Base-by-base conservation (phyloP, 805 yeast genomes). In the Wickerhamiella kurtzmanii region DNA sequence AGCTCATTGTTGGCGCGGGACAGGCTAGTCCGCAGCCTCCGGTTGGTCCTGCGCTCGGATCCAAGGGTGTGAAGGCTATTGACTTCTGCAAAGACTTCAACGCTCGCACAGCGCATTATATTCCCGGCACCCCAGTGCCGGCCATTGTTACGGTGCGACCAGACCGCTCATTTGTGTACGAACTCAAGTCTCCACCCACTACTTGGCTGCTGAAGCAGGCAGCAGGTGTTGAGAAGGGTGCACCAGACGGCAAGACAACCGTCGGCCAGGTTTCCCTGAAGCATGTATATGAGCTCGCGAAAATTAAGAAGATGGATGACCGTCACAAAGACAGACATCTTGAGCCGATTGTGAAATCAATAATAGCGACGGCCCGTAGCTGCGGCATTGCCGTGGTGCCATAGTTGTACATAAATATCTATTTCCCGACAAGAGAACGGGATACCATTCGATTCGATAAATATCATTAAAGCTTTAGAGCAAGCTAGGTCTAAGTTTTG, bases 11-110 rank as follows among this genome's bases (percentile, higher is more conserved):
- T 3, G 95, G 89, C 6, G 97, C 98, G 3, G 97, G 97, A 3
- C 84, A 87, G 63, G 98, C 98, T 0, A 92, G 96, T 1, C 97
- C 98, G 38, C 81, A 96, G 2, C 98, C 98, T 22, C 98, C 98
- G 4, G 97, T 92, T 22, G 98, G 98, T 54, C 98, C 98, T 41
- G 98, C 97, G 0, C 71, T 92, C 44, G 98, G 98, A 55, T 89
- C 97, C 50, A 89, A 89, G 64, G 98, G 98, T 71, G 94, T 92
- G 42, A 92, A 92, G 63, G 97, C 97, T 53, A 92, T 92, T 60
- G 98, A 92, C 65, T 92, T 92, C 60, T 89, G 97, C 69, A 92
- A 92, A 65, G 97, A 92, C 63, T 92, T 92, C 72, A 92, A 92
- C 63, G 98, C 98, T 21, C 79, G 95, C 64, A 87, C 97, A 11